Base-by-base conservation (phyloP, 345 rosid species). In the Eucalyptus erythrocorys region DNA sequence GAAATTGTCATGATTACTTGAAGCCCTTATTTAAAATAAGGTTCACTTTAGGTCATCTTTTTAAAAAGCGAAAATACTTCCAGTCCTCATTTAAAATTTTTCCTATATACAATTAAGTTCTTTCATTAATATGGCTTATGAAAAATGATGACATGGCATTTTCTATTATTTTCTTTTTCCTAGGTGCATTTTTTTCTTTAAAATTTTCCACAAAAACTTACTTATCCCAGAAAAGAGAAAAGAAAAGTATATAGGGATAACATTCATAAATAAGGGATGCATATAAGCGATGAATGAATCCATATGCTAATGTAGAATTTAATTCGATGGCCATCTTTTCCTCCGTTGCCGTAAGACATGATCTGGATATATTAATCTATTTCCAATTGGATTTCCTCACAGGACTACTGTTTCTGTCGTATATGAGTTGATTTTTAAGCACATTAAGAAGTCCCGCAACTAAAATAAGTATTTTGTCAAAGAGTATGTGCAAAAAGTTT, bases 41-140 rank as follows among this genome's bases (percentile, higher is more conserved):
- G 3, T 55, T 9, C 30, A 10, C 30, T 55, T 0, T 10, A 0
- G 13, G 0, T 24, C 12, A 22, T 55, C 30, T 55, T 55, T 55
- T 55, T 8, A 55, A 55, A 55, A 55, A 4, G 12, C 1, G 0
- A 55, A 24, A 13, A 24, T 55, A 55, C 6, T 24, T 55, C 61
- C 24, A 55, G 13, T 22, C 1, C 13, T 24, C 2, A 24, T 2
- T 55, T 10, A 24, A 3, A 55, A 55, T 2, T 55, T 22, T 55
- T 3, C 3, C 3, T 27, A 2, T 1, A 27, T 59, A 30, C 66
- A 59, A 59, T 59, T 12, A 59, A 59, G 7, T 59, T 22, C 15
- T 59, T 59, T 13, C 15, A 13, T 59, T 59, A 27, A 59, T 59
- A 59, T 27, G 15, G 7, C 14, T 11, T 11, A 5, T 13, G 32